Conservation (phyloP, 2,329 filamentous ascomycete species). For the Penicillium sp. region DNA sequence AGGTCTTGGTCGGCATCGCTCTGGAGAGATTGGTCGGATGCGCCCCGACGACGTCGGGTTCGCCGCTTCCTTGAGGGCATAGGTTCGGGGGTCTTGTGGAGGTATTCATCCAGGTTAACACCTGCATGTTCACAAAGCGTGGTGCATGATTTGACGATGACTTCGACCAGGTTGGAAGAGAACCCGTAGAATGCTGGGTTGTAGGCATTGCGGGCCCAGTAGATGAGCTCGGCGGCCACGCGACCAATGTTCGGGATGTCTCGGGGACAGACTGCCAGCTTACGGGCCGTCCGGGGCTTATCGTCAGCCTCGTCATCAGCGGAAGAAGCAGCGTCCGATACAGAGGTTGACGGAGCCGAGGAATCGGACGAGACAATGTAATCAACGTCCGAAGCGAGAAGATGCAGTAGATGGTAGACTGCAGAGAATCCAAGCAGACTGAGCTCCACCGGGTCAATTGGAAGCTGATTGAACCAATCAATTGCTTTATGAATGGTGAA, state of each 20-base stretch:
- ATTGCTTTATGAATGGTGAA: conserved; percentile 41
- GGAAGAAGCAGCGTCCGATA: conserved; percentile 23
- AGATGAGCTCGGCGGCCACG: conserved; percentile 40
- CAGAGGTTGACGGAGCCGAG: conserved; percentile 26
- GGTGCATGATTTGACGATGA: conserved; percentile 39
- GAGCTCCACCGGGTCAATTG: conserved; percentile 42
- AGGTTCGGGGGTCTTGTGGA: conserved; percentile 21
- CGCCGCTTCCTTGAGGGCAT: conserved; percentile 23
- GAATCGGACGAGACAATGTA: conserved; percentile 35
- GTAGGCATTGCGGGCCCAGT: conserved; percentile 44
- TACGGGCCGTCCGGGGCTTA: conserved; percentile 8
- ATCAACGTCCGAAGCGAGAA: conserved; percentile 40
- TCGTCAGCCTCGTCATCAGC: conserved; percentile 29
- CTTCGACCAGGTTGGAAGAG: conserved; percentile 34
- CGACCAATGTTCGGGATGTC: conserved; percentile 35
- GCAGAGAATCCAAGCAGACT: conserved; percentile 42
- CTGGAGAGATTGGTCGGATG: conserved; percentile 10
- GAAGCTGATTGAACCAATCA: conserved; percentile 41
- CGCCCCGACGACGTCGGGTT: conserved; percentile 15
- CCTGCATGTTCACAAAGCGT: conserved; percentile 35
- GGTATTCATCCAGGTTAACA: conserved; percentile 32
- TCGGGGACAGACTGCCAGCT: conserved; percentile 14
- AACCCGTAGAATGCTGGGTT: conserved; percentile 43
- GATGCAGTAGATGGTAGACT: conserved; percentile 41
- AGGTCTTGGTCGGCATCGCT: conserved; percentile 21